Evolutionary conservation across 2,329 filamentous ascomycete species (phyloP), one percentile per base, ranked within the genome.

Genomic region (Diplodia seriata): DNA sequence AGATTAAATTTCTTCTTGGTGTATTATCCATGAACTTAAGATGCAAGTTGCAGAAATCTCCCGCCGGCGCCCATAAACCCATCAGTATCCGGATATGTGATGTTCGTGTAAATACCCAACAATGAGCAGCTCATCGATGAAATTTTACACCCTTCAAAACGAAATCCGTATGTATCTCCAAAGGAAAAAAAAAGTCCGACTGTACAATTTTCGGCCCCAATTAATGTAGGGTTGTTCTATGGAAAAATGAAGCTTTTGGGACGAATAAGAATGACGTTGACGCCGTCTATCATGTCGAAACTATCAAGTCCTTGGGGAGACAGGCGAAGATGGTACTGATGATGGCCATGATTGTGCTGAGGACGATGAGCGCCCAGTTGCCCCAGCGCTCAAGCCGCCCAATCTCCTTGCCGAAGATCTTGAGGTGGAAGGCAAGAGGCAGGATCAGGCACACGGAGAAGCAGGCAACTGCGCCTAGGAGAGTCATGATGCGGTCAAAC

Each of bases 371-470:
- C 18, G 82, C 76, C 84, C 88, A 94, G 73, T 90, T 89, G 54
- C 91, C 71, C 4, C 87, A 76, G 73, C 87, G 89, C 79, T 97
- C 92, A 26, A 77, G 76, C 0, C 78, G 72, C 0, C 84, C 81
- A 55, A 97, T 87, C 69, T 94, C 89, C 61, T 88, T 85, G 56
- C 89, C 88, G 77, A 97, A 98, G 1, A 98, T 87, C 80, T 94
- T 97, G 68, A 98, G 81, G 75, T 98, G 93, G 76, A 99, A 98
- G 4, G 89, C 86, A 38, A 97, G 82, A 0, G 94, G 95, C 62
- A 99, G 84, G 78, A 97, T 93, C 71, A 98, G 89, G 80, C 94
- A 98, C 71, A 98, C 96, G 20, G 92, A 92, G 74, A 97, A 97
- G 81, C 94, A 97, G 18, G 97, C 85, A 3, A 93, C 91, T 49